Percentiles rank a stretch among this genome's conserved stretches.
These are phyloP conservation scores for Lasiodiplodia citricola DNA, from an alignment of 2,329 filamentous ascomycete genomes.

Conservation along the genomic window DNA sequence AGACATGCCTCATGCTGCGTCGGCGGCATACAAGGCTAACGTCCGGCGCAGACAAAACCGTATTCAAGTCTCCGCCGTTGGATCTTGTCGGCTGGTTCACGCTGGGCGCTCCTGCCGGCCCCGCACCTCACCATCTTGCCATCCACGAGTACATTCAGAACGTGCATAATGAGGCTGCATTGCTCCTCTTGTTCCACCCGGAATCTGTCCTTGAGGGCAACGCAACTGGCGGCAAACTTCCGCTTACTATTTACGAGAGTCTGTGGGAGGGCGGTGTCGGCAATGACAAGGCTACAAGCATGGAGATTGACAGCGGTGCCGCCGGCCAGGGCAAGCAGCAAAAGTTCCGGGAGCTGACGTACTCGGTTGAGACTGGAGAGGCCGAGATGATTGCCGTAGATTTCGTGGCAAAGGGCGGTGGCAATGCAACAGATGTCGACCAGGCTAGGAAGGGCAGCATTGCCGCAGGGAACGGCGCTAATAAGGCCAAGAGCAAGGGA, in stretches of 20 bases:
- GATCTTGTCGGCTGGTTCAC: slow-evolving; percentile 92
- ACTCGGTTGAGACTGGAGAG: slow-evolving; percentile 89
- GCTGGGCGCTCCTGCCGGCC: slow-evolving; percentile 73
- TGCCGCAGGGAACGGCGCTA: slow-evolving; percentile 51
- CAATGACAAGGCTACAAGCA: slow-evolving; percentile 42
- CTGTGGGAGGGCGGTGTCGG: slow-evolving; percentile 48
- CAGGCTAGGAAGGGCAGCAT: slow-evolving; percentile 28
- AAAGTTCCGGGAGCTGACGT: slow-evolving; percentile 82
- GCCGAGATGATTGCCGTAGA: slow-evolving; percentile 98
- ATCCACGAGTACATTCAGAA: slow-evolving; percentile 80
- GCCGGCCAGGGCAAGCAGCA: slow-evolving; percentile 49
- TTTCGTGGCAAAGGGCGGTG: slow-evolving; percentile 84
- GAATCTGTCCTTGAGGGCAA: slow-evolving; percentile 57
- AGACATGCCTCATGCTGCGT: neutral
- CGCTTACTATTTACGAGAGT: slow-evolving; percentile 89
- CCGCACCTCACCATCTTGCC: slow-evolving; percentile 68
- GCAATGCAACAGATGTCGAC: slow-evolving; percentile 72
- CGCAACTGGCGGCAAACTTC: slow-evolving; percentile 77
- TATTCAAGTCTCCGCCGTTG: slow-evolving; percentile 82
- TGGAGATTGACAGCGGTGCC: slow-evolving; percentile 66
- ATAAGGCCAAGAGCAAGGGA: slow-evolving; percentile 60
- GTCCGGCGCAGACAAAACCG: slow-evolving; percentile 74
- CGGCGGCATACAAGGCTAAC: slow-evolving; percentile 27
- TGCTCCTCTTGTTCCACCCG: slow-evolving; percentile 87
- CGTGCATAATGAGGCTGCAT: slow-evolving; percentile 80